Evolutionary conservation across 345 rosid species (phyloP).

Genomic region (Brassica juncea): DNA sequence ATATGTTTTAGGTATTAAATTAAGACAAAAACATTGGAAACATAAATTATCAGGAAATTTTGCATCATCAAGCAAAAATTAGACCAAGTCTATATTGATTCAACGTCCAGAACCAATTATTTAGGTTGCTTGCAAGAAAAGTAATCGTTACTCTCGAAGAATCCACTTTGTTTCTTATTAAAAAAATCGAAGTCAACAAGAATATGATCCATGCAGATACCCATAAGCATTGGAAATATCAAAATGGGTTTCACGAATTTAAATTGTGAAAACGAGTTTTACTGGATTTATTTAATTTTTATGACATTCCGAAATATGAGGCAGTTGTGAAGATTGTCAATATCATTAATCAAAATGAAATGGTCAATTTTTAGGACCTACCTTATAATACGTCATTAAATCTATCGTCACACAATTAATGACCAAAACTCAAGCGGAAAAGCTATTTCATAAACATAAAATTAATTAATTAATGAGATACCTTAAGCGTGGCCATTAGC

Average conservation of each 20-base stretch:
- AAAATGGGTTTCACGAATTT: slow-evolving; percentile 3
- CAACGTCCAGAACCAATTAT: not conserved
- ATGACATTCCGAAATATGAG: not conserved
- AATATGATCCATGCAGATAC: not conserved
- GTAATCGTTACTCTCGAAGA: not conserved
- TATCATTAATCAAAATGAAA: not conserved
- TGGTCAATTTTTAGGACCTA: not conserved
- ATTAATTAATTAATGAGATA: not conserved
- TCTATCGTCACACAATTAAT: not conserved
- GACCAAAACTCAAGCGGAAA: not conserved
- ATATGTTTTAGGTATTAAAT: too few species aligned
- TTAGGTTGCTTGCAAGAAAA: slow-evolving; percentile 20
- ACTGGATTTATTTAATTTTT: not conserved
- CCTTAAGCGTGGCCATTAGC: not conserved
- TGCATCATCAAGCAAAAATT: not conserved
- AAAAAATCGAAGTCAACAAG: not conserved
- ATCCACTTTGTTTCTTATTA: not conserved
- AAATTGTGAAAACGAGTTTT: slow-evolving; percentile 2
- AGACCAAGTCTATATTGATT: slow-evolving; percentile 12
- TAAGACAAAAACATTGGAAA: not conserved
- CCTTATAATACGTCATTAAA: not conserved
- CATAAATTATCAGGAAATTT: not conserved
- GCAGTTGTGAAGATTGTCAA: not conserved
- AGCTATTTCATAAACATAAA: not conserved
- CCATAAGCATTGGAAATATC: not conserved